These are phyloP conservation scores for Suhomyces xylopsoci DNA, from an alignment of 805 yeast species.

Conservation along the genomic window DNA sequence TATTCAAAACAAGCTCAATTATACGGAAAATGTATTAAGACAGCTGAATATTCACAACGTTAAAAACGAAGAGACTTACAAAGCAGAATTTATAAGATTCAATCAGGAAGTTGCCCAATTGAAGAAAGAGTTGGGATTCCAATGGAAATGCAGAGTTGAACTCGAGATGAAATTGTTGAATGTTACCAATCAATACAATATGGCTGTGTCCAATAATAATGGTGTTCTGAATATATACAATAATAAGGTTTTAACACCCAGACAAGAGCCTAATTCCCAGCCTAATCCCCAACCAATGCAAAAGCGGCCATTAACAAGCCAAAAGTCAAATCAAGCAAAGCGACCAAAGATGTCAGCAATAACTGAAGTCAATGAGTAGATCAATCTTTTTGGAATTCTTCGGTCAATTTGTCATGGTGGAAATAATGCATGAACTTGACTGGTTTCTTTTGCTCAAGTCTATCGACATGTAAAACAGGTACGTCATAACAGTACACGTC, in stretches of 20 bases:
- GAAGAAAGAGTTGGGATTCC: background rate
- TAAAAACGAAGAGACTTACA: background rate
- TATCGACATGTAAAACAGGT: slow-evolving; percentile 70
- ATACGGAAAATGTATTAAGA: background rate
- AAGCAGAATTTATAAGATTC: background rate
- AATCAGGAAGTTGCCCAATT: background rate
- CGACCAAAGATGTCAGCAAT: background rate
- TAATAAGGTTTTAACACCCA: background rate
- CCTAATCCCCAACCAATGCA: background rate
- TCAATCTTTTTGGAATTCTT: slow-evolving; percentile 41
- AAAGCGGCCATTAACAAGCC: background rate
- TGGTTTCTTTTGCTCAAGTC: slow-evolving; percentile 43
- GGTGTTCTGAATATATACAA: background rate
- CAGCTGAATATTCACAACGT: background rate
- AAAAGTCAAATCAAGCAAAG: background rate
- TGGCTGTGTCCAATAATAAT: background rate
- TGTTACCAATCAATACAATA: background rate
- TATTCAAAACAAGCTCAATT: background rate
- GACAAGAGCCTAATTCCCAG: background rate
- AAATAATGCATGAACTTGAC: slow-evolving; percentile 69
- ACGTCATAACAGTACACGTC: slow-evolving; percentile 74
- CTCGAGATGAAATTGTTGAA: background rate
- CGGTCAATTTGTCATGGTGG: slow-evolving; percentile 50
- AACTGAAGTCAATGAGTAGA: background rate
- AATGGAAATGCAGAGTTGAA: background rate